These are phyloP conservation scores for Cantharellus anzutake DNA, from an alignment of 768 basidiomycete species.

Conservation along the genomic window DNA sequence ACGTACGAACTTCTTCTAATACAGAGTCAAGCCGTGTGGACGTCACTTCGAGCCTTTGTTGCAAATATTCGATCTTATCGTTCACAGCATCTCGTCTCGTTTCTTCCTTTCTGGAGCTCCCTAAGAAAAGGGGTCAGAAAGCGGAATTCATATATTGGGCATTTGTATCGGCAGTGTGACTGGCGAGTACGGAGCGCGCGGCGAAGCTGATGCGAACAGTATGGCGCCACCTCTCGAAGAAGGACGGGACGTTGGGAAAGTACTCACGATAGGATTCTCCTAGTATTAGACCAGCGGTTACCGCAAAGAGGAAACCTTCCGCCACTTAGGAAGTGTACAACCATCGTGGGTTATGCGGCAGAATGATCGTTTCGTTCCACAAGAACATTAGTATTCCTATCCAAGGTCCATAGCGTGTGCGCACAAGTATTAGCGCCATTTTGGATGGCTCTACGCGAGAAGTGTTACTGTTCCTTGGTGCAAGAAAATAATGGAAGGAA, in stretches of 20 bases:
- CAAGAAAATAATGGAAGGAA: background rate
- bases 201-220: background rate
- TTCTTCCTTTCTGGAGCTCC: background rate
- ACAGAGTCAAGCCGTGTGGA: conserved; percentile 21
- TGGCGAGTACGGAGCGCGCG: background rate
- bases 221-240: background rate
- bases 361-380: no score
- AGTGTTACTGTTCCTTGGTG: background rate
- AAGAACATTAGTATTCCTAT: no score
- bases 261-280: conserved; percentile 69
- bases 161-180: background rate
- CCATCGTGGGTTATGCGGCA: no score
- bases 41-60: conserved; percentile 12
- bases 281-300: conserved; percentile 53
- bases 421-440: conserved; percentile 53
- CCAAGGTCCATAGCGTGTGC: background rate
- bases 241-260: conserved; percentile 11
- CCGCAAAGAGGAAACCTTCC: conserved; percentile 66
- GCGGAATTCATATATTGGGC: background rate
- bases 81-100: conserved; percentile 12
- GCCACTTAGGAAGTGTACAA: conserved; percentile 23
- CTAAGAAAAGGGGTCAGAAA: background rate
- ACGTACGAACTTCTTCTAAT: conserved; percentile 24
- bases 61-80: conserved; percentile 24
- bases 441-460: conserved; percentile 45